Evolutionary conservation across 2,329 filamentous ascomycete genomes (phyloP).

Genomic region (Arthrobotrys musiformis): DNA sequence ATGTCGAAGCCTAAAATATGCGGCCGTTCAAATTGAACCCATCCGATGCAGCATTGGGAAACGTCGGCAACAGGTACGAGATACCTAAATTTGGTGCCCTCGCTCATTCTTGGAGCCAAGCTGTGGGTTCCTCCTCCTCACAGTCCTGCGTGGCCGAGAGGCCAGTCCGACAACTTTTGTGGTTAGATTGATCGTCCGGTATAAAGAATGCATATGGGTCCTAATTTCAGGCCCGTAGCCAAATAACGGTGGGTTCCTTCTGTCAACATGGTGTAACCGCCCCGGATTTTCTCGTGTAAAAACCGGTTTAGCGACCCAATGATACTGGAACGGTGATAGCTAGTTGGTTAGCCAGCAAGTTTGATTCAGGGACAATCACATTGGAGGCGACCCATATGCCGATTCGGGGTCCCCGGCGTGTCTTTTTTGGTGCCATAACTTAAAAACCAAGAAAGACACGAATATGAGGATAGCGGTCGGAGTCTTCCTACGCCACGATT

Average conservation of each 20-base stretch:
- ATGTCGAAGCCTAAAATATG: conserved; percentile 22
- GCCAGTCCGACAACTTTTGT: neutral
- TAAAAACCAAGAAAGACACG: neutral
- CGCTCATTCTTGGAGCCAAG: neutral
- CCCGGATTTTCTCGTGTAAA: conserved; percentile 51
- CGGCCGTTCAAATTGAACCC: conserved; percentile 2
- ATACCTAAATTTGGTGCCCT: conserved; percentile 42
- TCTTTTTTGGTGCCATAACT: neutral
- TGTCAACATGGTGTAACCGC: conserved; percentile 19
- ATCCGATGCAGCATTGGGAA: conserved; percentile 28
- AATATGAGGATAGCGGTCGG: neutral
- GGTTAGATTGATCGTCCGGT: neutral
- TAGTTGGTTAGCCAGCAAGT: too few relatives aligned
- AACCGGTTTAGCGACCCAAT: conserved; percentile 52
- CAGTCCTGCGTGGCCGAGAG: neutral
- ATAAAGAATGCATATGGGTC: neutral
- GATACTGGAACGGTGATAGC: neutral
- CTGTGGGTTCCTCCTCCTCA: neutral
- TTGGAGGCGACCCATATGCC: conserved; percentile 50
- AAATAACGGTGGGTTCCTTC: neutral
- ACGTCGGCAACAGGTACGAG: conserved; percentile 26
- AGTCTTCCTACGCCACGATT: neutral
- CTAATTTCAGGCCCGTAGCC: conserved; percentile 7
- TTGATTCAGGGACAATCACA: conserved; percentile 33
- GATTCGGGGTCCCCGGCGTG: conserved; percentile 44